Evolutionary conservation across 1,139 yeast genomes (phyloP).

Genomic region (Scheffersomyces titani): DNA sequence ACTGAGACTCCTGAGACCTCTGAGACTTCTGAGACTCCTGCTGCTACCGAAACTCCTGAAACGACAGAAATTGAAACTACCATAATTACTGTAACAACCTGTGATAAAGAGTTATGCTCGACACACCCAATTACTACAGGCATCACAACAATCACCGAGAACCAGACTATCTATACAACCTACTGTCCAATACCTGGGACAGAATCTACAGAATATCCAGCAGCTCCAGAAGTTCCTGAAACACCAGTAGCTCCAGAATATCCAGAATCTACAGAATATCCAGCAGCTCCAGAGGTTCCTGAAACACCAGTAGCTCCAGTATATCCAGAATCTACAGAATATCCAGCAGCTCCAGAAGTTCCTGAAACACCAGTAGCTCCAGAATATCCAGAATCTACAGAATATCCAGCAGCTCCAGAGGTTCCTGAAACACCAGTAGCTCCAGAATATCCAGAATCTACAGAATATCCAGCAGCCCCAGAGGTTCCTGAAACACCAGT

Average conservation of each 20-base stretch:
- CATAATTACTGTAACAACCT: slow-evolving; percentile 19
- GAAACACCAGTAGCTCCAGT: neutral
- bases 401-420: neutral
- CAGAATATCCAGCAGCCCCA: neutral
- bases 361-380: neutral
- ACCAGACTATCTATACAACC: slow-evolving; percentile 11
- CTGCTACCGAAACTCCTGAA: neutral
- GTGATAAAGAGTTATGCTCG: slow-evolving; percentile 4
- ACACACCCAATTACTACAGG: slow-evolving; percentile 6
- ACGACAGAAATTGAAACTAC: slow-evolving; percentile 9
- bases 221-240: neutral
- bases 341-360: neutral
- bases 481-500: neutral
- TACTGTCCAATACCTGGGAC: slow-evolving; percentile 12
- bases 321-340: neutral
- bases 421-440: neutral
- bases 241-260: neutral
- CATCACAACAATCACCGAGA: slow-evolving; percentile 2
- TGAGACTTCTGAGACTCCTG: neutral
- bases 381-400: too few relatives aligned
- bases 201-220: neutral
- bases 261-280: neutral
- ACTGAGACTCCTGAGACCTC: neutral
- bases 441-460: neutral
- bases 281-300: neutral